Evolutionary conservation across 2,329 filamentous ascomycete species (phyloP).

Genomic region (Diaporthe amygdali): DNA sequence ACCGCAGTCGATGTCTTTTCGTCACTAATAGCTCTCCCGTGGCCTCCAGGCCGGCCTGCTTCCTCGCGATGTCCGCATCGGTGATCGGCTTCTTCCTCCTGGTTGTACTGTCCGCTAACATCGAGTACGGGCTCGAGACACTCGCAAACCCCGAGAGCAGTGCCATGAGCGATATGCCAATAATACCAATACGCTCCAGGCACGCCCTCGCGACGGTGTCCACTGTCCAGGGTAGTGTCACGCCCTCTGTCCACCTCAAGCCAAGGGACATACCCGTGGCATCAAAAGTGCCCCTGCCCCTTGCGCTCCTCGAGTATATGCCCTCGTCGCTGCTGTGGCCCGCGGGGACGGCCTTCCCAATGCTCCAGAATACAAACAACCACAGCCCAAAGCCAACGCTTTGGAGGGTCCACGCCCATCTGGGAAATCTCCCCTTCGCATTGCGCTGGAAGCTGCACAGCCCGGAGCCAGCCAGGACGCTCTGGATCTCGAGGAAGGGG

Average conservation of each 20-base stretch:
- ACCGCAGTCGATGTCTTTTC: conserved; percentile 75
- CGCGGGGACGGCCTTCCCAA: conserved; percentile 67
- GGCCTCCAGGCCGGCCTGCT: conserved; percentile 78
- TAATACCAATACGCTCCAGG: conserved; percentile 76
- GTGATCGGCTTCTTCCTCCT: conserved; percentile 63
- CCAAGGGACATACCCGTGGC: conserved; percentile 36
- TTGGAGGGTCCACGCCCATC: conserved; percentile 70
- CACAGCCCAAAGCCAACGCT: conserved; percentile 67
- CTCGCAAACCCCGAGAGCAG: conserved; percentile 87
- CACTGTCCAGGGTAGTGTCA: conserved; percentile 27
- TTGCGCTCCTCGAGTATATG: conserved; percentile 29
- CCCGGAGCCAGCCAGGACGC: conserved; percentile 61
- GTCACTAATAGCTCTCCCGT: conserved; percentile 79
- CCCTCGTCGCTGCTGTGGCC: conserved; percentile 26
- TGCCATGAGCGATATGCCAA: conserved; percentile 86
- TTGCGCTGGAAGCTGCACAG: conserved; percentile 66
- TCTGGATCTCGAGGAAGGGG: conserved; percentile 80
- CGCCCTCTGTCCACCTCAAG: conserved; percentile 27
- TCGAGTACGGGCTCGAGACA: conserved; percentile 88
- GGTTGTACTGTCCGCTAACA: conserved; percentile 67
- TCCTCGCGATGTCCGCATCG: conserved; percentile 76
- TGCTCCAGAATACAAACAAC: conserved; percentile 78
- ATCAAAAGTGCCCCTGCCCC: conserved; percentile 35
- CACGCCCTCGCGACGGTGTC: conserved; percentile 56
- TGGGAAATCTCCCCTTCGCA: conserved; percentile 60